Evolutionary conservation across 768 basidiomycete genomes (phyloP).

Genomic region (Antrodiella citrinella): DNA sequence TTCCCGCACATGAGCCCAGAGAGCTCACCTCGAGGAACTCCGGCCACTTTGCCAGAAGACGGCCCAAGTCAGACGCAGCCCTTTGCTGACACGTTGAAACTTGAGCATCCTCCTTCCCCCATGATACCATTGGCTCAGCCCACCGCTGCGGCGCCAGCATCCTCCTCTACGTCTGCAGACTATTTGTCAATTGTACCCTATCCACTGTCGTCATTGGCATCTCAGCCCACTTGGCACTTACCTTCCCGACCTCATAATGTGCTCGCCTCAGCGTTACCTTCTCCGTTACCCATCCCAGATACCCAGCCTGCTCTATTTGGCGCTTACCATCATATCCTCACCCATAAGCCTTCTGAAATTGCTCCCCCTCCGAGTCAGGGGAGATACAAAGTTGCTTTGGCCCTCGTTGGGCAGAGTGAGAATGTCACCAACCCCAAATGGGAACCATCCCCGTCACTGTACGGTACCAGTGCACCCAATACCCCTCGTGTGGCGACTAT

Average conservation of each 20-base stretch:
- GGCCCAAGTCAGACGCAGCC: neutral
- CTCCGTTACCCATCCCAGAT: slow-evolving; percentile 40
- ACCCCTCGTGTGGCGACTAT: slow-evolving; percentile 55
- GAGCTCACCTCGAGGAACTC: slow-evolving; percentile 16
- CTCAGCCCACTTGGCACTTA: slow-evolving; percentile 62
- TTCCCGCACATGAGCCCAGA: slow-evolving; percentile 34
- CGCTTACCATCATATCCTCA: slow-evolving; percentile 74
- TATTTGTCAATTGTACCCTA: slow-evolving; percentile 70
- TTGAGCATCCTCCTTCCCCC: slow-evolving; percentile 11
- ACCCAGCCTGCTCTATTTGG: slow-evolving; percentile 56
- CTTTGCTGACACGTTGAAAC: neutral
- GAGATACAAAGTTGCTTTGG: slow-evolving; percentile 71
- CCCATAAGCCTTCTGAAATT: slow-evolving; percentile 49
- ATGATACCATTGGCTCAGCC: slow-evolving; percentile 21
- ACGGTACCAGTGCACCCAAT: slow-evolving; percentile 48
- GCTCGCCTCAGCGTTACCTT: slow-evolving; percentile 8
- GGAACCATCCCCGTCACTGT: slow-evolving; percentile 58
- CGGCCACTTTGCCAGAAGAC: slow-evolving; percentile 14
- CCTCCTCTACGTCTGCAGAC: slow-evolving; percentile 47
- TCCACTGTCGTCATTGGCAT: slow-evolving; percentile 59
- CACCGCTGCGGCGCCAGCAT: slow-evolving; percentile 27
- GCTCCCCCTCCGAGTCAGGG: slow-evolving; percentile 45
- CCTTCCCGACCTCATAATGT: slow-evolving; percentile 24
- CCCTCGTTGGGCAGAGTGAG: slow-evolving; percentile 53
- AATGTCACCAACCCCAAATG: slow-evolving; percentile 40